Evolutionary conservation across 1,284 basidiomycete species (phyloP).

Genomic region (Fomitopsis betulina): DNA sequence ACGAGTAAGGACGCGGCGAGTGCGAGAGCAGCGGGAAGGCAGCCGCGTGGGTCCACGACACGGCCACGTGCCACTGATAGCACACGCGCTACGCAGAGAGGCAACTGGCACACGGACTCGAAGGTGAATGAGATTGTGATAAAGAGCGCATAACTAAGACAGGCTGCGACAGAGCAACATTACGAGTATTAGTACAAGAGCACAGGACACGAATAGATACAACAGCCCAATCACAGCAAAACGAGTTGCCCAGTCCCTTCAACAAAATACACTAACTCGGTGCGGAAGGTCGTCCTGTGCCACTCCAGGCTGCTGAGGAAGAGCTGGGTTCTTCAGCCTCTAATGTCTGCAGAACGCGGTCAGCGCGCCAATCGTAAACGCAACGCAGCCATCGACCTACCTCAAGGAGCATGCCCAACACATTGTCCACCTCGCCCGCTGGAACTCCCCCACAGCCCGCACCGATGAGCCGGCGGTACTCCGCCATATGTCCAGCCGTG

Average conservation of each 20-base stretch:
- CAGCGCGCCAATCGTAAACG: not conserved
- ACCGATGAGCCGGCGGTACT: conserved; percentile 83
- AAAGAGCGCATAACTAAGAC: not conserved
- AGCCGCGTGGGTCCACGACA: not conserved
- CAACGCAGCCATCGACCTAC: conserved; percentile 36
- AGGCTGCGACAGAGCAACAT: not conserved
- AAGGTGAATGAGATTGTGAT: not conserved
- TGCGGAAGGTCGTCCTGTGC: conserved; percentile 59
- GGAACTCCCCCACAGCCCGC: conserved; percentile 89
- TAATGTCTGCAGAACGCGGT: conserved; percentile 45
- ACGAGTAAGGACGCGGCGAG: not conserved
- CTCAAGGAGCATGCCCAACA: conserved; percentile 80
- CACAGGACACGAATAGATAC: not conserved
- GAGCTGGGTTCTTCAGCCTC: conserved; percentile 61
- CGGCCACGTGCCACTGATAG: not conserved
- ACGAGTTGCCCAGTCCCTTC: not conserved
- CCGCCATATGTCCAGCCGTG: conserved; percentile 81
- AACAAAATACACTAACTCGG: conserved; percentile 17
- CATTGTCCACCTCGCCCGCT: conserved; percentile 78
- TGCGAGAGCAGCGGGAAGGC: not conserved
- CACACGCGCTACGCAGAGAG: not conserved
- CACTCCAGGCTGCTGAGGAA: conserved; percentile 39
- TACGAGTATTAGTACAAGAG: not conserved
- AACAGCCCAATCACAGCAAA: conserved; percentile 4
- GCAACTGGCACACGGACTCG: not conserved